Evolutionary conservation across 2,329 filamentous ascomycete species (phyloP).

Genomic region (Cercospora sesami): DNA sequence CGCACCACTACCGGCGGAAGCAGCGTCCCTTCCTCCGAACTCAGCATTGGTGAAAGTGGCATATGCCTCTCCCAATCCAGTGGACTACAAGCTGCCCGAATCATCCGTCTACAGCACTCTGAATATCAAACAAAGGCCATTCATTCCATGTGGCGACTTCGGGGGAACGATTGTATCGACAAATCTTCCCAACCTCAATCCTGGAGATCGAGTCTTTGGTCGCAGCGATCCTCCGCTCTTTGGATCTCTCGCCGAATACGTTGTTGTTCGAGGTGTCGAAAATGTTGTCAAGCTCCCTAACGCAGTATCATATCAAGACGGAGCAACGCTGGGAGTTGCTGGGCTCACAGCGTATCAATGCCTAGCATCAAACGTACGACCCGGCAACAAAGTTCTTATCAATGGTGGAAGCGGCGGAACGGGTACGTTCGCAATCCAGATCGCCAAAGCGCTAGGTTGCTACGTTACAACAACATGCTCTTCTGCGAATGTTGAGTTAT

Average conservation of each 20-base stretch:
- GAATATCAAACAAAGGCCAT: conserved; percentile 42
- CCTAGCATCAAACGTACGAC: conserved; percentile 41
- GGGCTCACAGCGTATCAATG: conserved; percentile 45
- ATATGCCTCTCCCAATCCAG: conserved; percentile 50
- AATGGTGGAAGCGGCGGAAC: conserved; percentile 65
- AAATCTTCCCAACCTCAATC: conserved; percentile 33
- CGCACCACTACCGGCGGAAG: conserved; percentile 31
- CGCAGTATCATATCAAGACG: conserved; percentile 40
- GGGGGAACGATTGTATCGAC: conserved; percentile 51
- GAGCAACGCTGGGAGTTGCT: conserved; percentile 41
- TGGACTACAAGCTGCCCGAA: conserved; percentile 54
- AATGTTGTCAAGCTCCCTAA: conserved; percentile 38
- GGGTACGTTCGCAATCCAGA: conserved; percentile 62
- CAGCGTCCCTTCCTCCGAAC: conserved; percentile 28
- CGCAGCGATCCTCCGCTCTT: conserved; percentile 36
- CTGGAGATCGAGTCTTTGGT: conserved; percentile 47
- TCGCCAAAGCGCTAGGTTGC: conserved; percentile 62
- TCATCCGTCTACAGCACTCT: conserved; percentile 42
- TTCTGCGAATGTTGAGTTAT: conserved; percentile 57
- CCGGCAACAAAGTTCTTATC: conserved; percentile 58
- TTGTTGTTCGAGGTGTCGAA: conserved; percentile 28
- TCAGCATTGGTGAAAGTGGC: conserved; percentile 49
- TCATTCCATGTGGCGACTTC: conserved; percentile 54
- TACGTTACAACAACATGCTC: conserved; percentile 62
- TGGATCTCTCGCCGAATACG: conserved; percentile 44